These are phyloP conservation scores for Tillandsia leiboldiana DNA, from an alignment of 176 grass and related monocot genomes.

Conservation along the genomic window DNA sequence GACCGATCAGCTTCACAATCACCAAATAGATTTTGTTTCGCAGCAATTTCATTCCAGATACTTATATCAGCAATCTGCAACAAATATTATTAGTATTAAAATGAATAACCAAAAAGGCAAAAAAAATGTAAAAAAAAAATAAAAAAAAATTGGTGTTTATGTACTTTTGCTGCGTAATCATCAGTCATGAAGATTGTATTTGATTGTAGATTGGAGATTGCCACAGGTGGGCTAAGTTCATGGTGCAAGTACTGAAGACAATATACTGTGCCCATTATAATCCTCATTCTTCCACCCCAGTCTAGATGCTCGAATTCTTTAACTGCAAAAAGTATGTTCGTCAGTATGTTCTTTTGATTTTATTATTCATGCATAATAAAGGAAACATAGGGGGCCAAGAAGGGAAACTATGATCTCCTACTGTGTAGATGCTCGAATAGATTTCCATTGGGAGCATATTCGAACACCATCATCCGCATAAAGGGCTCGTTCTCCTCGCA, in stretches of 20 bases:
- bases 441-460: constrained; percentile 79
- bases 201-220: constrained; percentile 37
- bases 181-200: constrained; percentile 63
- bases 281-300: constrained; percentile 83
- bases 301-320: constrained; percentile 76
- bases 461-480: constrained; percentile 93
- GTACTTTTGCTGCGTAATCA: constrained; percentile 86
- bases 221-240: constrained; percentile 57
- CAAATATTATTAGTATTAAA: constrained; percentile 5
- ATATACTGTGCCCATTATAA: constrained; percentile 81
- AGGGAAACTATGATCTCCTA: constrained; percentile 29
- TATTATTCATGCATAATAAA: background rate
- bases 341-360: constrained; percentile 8
- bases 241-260: constrained; percentile 91
- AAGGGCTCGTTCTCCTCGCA: constrained; percentile 80
- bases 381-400: constrained; percentile 1
- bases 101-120: background rate
- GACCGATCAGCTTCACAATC: constrained; percentile 35
- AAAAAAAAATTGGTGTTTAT: constrained; percentile 4
- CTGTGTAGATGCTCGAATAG: constrained; percentile 84
- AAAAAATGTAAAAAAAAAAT: constrained; percentile 2
- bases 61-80: constrained; percentile 63
- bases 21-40: constrained; percentile 38
- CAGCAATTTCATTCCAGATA: constrained; percentile 56
- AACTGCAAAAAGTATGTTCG: constrained; percentile 38